phyloP scores from a whole-genome alignment of 1,284 basidiomycete genomes.

The Ganoderma lucidum region DNA sequence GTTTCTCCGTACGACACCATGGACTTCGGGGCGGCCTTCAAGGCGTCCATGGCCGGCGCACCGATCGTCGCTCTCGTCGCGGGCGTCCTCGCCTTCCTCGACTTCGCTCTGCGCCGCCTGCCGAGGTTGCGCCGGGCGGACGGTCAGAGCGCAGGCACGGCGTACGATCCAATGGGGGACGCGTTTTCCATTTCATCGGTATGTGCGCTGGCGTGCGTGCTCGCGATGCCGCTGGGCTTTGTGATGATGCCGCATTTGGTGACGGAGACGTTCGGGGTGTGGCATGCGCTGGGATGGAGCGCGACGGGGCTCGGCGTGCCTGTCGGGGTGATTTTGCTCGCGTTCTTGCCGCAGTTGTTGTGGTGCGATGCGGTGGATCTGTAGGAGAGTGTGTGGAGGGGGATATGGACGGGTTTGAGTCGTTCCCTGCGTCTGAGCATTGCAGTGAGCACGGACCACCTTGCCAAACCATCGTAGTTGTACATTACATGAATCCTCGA shows the following conservation, averaged over 20 bases:
- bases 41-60: neutral
- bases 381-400: too few species aligned
- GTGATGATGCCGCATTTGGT: neutral
- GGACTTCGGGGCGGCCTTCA: neutral
- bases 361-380: neutral
- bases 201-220: neutral
- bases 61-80: neutral
- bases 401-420: too few species aligned
- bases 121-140: neutral
- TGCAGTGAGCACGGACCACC: too few species aligned
- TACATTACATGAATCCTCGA: too few species aligned
- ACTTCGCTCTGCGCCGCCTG: neutral
- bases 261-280: neutral
- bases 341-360: too few species aligned
- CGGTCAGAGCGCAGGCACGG: neutral
- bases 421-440: too few species aligned
- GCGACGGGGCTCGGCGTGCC: too few species aligned
- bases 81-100: neutral
- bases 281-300: too few species aligned
- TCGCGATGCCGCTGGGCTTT: neutral
- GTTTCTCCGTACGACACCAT: neutral
- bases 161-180: neutral
- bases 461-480: too few species aligned
- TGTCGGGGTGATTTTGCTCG: too few species aligned
- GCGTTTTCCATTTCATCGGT: neutral